A percentile compares a stretch with the other conserved stretches of the same genome.
phyloP scores from a whole-genome alignment of 192 early-diverging fungal genomes.

The Coemansia guatemalensis region DNA sequence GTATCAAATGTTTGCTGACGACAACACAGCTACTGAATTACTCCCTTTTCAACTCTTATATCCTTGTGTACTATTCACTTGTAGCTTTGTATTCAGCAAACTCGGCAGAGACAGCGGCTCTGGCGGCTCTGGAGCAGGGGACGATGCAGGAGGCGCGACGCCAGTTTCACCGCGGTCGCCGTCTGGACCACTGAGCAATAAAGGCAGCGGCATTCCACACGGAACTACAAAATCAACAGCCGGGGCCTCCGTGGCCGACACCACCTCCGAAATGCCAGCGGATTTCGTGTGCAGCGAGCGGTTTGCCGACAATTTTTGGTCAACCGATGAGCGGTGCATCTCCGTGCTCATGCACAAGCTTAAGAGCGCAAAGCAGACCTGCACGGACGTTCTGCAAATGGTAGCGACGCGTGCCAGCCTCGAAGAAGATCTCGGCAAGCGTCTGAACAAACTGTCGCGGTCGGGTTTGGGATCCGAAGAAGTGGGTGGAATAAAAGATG shows the following conservation, averaged over 20 bases:
- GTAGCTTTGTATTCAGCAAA: conserved; percentile 36
- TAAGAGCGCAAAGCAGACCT: conserved; percentile 67
- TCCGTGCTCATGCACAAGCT: conserved; percentile 65
- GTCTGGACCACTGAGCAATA: not conserved
- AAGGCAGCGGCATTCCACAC: not conserved
- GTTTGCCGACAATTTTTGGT: conserved; percentile 47
- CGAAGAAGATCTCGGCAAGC: conserved; percentile 73
- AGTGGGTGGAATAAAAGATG: conserved; percentile 59
- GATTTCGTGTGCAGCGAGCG: conserved; percentile 41
- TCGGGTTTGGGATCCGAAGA: conserved; percentile 66
- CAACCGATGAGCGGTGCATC: conserved; percentile 67
- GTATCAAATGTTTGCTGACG: too few species aligned
- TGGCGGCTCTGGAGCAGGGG: not conserved
- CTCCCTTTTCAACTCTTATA: too few species aligned
- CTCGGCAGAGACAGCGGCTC: conserved; percentile 20
- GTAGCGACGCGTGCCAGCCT: conserved; percentile 59
- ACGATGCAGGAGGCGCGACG: not conserved
- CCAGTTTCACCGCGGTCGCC: conserved; percentile 1
- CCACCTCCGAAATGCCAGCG: conserved; percentile 20
- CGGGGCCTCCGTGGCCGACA: conserved; percentile 17
- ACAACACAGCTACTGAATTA: too few species aligned
- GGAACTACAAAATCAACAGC: conserved; percentile 22
- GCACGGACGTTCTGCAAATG: conserved; percentile 64
- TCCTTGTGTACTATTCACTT: conserved; percentile 2
- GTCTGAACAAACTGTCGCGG: conserved; percentile 61